Evolutionary conservation across 2,329 filamentous ascomycete genomes (phyloP).

Genomic region (Rhytidhysteron rufulum): DNA sequence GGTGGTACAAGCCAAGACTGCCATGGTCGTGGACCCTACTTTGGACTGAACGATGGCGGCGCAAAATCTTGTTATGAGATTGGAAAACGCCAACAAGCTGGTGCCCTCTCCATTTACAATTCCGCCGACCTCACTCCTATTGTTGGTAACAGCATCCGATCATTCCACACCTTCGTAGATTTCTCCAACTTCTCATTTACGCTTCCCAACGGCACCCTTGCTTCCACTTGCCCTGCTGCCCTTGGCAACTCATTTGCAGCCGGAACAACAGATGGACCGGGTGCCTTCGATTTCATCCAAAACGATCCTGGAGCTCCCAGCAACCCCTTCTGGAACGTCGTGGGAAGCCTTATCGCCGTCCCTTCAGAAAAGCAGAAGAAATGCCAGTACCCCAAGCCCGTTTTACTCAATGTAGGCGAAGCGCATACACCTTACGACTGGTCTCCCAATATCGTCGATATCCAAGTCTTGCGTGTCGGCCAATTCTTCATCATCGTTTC

Average conservation of each 20-base stretch:
- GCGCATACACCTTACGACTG: slow-evolving; percentile 75
- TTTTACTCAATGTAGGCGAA: slow-evolving; percentile 84
- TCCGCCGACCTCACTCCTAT: slow-evolving; percentile 52
- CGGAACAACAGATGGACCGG: slow-evolving; percentile 87
- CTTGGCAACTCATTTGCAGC: slow-evolving; percentile 91
- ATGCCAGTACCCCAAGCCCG: slow-evolving; percentile 79
- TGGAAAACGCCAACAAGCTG: slow-evolving; percentile 65
- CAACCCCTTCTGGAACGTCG: slow-evolving; percentile 76
- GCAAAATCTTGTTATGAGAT: slow-evolving; percentile 73
- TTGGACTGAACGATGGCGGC: slow-evolving; percentile 59
- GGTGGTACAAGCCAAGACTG: slow-evolving; percentile 67
- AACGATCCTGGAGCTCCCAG: slow-evolving; percentile 71
- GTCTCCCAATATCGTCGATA: slow-evolving; percentile 87
- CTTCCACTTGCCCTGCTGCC: slow-evolving; percentile 77
- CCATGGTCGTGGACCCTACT: slow-evolving; percentile 70
- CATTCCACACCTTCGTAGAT: slow-evolving; percentile 82
- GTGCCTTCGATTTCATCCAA: slow-evolving; percentile 90
- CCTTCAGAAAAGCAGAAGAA: slow-evolving; percentile 66
- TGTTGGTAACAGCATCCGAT: slow-evolving; percentile 64
- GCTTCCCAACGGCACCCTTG: slow-evolving; percentile 67
- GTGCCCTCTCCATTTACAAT: slow-evolving; percentile 58
- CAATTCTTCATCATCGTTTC: slow-evolving; percentile 80
- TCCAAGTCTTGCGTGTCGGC: slow-evolving; percentile 80
- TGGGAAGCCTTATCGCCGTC: slow-evolving; percentile 67
- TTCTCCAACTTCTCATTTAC: slow-evolving; percentile 72